Evolutionary conservation across 208 protist genomes (phyloP), one percentile per base, ranked within the genome.

Genomic region (Spongospora subterranea): DNA sequence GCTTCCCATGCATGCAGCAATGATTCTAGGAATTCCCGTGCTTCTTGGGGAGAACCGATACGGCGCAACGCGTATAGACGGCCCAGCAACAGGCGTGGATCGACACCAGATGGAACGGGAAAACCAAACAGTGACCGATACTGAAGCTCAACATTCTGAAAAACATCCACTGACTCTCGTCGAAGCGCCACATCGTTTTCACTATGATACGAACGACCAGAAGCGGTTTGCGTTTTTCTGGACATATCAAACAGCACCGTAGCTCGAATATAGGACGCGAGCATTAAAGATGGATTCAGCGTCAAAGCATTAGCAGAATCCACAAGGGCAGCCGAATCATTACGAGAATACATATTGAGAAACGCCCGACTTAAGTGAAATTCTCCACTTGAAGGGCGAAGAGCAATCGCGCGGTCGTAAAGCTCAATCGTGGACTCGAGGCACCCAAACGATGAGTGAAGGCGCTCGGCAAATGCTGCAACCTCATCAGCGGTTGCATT

Each of bases 211-310:
- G 71, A 82, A 20, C 71, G 71, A 35, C 71, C 71, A 13, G 71
- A 82, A 35, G 71, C 71, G 17, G 71, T 82, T 6, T 82, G 71
- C 71, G 71, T 82, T 13, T 43, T 35, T 13, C n/a, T 35, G 17
- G 71, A 40, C 71, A 43, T 82, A 43, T 82, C 71, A n/a, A 82
- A 82, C n/a, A 82, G 71, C 6, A 82, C 71, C 6, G n/a, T 82
- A n/a, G 71, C 71, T 6, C 71, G 71, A 43, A 82, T 82, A n/a
- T 82, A 82, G 6, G 6, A n/a, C 35, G 71, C 71, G 17, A 82
- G n/a, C 13, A 43, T 20, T n/a, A 82, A 43, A 20, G 17, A 6
- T n/a, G 71, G n/a, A 43, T 82, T 43, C 35, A 82, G n/a, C 6
- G 40, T 13, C 6, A 6, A 43, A 13, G 71, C 71, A 20, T 35